A percentile compares a stretch with the other conserved stretches of the same genome.
Conservation (phyloP, 2,329 filamentous ascomycete species). For the Thyridium curvatum region DNA sequence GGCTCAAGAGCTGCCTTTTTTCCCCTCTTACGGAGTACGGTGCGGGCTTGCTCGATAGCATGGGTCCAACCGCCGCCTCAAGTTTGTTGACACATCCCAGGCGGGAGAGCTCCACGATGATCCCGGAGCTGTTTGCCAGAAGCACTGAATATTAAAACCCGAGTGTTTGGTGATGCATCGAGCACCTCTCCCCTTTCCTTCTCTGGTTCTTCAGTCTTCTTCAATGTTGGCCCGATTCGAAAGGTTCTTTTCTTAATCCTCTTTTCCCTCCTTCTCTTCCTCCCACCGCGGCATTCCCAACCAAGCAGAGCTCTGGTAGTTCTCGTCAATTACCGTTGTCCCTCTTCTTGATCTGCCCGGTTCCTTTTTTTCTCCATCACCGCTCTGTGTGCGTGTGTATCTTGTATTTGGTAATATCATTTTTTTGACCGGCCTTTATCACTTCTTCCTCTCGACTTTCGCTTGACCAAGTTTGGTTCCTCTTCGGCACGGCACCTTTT, state of each 20-base stretch:
- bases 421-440: slow-evolving; percentile 4
- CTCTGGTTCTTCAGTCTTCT: slow-evolving; percentile 10
- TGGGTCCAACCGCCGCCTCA: too few species aligned
- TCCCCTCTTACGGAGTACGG: too few species aligned
- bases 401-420: slow-evolving; percentile 5
- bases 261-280: not conserved
- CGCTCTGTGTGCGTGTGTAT: slow-evolving; percentile 6
- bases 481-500: not conserved
- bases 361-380: slow-evolving; percentile 12
- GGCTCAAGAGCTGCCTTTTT: too few species aligned
- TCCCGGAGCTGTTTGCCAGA: too few species aligned
- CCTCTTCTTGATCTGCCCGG: slow-evolving; percentile 16
- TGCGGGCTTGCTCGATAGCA: too few species aligned
- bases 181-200: slow-evolving; percentile 2
- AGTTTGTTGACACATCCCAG: too few species aligned
- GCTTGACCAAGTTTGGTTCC: not conserved
- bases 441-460: slow-evolving; percentile 5
- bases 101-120: too few species aligned
- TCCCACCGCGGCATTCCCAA: not conserved
- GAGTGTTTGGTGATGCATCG: not conserved
- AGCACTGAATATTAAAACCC: slow-evolving; percentile 3
- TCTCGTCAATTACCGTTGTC: slow-evolving; percentile 24
- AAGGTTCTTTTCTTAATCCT: slow-evolving; percentile 2
- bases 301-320: slow-evolving; percentile 42
- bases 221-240: slow-evolving; percentile 7